Conservation (phyloP, 1,284 basidiomycete species). For the Crocinoboletus sp. region DNA sequence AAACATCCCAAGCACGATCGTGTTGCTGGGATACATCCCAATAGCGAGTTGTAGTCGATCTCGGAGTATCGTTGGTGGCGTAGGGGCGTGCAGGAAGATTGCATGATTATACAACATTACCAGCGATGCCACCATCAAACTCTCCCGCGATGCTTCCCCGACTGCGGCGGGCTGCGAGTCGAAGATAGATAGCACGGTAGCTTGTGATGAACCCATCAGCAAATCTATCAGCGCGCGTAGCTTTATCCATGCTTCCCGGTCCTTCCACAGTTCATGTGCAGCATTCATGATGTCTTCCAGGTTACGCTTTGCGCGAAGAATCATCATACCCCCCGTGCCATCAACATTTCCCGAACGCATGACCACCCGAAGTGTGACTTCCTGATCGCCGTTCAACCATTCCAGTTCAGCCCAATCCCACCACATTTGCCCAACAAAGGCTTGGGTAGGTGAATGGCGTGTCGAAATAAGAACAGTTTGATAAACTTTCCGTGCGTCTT, state of each 20-base stretch:
- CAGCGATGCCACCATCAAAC: constrained; percentile 52
- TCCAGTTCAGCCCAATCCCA: constrained; percentile 91
- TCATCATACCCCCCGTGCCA: constrained; percentile 46
- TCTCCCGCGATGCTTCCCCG: constrained; percentile 43
- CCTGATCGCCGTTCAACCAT: constrained; percentile 58
- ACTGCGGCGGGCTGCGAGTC: constrained; percentile 38
- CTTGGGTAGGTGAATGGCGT: constrained; percentile 31
- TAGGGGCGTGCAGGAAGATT: constrained; percentile 49
- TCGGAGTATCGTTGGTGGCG: constrained; percentile 57
- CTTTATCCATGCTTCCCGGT: constrained; percentile 58
- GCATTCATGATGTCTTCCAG: constrained; percentile 45
- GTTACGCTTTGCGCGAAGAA: constrained; percentile 55
- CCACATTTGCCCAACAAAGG: constrained; percentile 58
- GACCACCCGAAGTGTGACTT: constrained; percentile 49
- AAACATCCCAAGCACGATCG: constrained; percentile 70
- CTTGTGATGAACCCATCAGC: constrained; percentile 42
- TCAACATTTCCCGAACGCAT: constrained; percentile 51
- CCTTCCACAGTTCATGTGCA: constrained; percentile 43
- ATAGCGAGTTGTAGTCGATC: constrained; percentile 55
- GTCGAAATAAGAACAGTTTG: constrained; percentile 55
- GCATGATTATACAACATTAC: constrained; percentile 62
- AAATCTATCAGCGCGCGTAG: constrained; percentile 62
- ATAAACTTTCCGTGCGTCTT: constrained; percentile 84
- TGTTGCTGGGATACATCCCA: constrained; percentile 64
- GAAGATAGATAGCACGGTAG: constrained; percentile 43